Evolutionary conservation across 2,329 filamentous ascomycete species (phyloP), one percentile per base, ranked within the genome.

Genomic region (Nothophoma quercina): DNA sequence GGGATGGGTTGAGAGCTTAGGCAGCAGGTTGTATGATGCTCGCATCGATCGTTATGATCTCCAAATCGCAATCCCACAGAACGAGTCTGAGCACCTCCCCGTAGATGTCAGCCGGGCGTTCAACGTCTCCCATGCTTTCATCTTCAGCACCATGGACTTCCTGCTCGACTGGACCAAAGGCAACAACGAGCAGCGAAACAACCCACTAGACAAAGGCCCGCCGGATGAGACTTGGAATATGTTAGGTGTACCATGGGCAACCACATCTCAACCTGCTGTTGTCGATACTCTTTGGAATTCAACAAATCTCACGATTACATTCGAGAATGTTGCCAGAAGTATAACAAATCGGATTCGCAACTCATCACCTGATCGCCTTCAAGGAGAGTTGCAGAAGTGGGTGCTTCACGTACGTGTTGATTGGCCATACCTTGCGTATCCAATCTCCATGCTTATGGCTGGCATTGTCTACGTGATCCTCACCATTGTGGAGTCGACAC

Each of bases 41-140:
- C 9, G 10, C 16, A 10, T 55, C 16, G 26, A 32, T 7, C n/a
- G 33, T 10, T 22, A n/a, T 2, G 41, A 55, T 39, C 36, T 51
- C 6, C 47, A 34, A 2, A 18, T 55, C 10, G 3, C 2, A 7
- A 34, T 47, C 5, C 47, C 52, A 1, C 5, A 19, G 12, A 36
- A 38, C 6, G 9, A 13, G 1, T 26, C 23, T 2, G 3, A 12
- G 1, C 15, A 23, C 49, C 10, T 39, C 28, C 15, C 39, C 35
- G 3, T 7, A 9, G 18, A 15, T 9, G 7, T 39, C 18, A 26
- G 19, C 30, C 39, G 38, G 13, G 12, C 13, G 3, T 33, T 43
- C 29, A 43, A 43, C 10, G 29, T 43, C 3, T 43, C 40, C 7
- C 21, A 43, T 18, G 7, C 13, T 4, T 43, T 33, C 18, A 43